These are phyloP conservation scores for Hamigera avellanea DNA, from an alignment of 495 filamentous ascomycete species.

Conservation along the genomic window DNA sequence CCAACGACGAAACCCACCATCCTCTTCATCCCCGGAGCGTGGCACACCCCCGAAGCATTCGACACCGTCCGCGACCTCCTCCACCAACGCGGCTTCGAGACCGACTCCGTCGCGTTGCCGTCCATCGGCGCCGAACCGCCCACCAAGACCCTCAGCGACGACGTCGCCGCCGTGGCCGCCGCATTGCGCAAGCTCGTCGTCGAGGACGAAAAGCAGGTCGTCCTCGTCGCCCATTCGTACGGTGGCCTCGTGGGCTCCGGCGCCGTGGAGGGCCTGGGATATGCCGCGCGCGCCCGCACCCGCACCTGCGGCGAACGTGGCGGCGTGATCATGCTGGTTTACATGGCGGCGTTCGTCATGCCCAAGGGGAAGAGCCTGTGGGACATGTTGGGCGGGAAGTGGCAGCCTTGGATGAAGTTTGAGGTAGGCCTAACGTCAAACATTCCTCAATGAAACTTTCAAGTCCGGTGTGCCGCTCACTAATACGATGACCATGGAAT, in stretches of 20 bases:
- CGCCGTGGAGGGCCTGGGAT: constrained; percentile 29
- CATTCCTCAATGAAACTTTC: neutral
- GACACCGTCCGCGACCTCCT: constrained; percentile 21
- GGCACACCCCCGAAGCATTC: constrained; percentile 25
- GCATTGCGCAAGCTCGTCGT: constrained; percentile 4
- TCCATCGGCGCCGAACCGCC: constrained; percentile 36
- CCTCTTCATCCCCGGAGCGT: constrained; percentile 39
- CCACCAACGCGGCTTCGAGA: constrained; percentile 17
- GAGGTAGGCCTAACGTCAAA: constrained; percentile 3
- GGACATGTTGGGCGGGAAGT: constrained; percentile 10
- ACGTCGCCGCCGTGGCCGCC: constrained; percentile 15
- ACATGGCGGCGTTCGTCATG: constrained; percentile 23
- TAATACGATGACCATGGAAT: neutral
- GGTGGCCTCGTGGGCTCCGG: constrained; percentile 26
- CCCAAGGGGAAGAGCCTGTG: constrained; percentile 12
- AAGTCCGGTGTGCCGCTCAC: neutral
- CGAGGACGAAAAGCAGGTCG: constrained; percentile 4
- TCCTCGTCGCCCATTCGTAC: constrained; percentile 32
- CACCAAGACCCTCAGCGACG: constrained; percentile 57
- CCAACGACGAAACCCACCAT: constrained; percentile 40
- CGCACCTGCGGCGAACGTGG: constrained; percentile 23
- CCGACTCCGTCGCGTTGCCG: constrained; percentile 26
- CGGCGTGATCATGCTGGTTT: constrained; percentile 30
- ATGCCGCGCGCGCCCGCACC: constrained; percentile 12
- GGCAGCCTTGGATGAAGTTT: constrained; percentile 11